phyloP scores from a whole-genome alignment of 2,329 filamentous ascomycete genomes.

The Dactylonectria macrodidyma region DNA sequence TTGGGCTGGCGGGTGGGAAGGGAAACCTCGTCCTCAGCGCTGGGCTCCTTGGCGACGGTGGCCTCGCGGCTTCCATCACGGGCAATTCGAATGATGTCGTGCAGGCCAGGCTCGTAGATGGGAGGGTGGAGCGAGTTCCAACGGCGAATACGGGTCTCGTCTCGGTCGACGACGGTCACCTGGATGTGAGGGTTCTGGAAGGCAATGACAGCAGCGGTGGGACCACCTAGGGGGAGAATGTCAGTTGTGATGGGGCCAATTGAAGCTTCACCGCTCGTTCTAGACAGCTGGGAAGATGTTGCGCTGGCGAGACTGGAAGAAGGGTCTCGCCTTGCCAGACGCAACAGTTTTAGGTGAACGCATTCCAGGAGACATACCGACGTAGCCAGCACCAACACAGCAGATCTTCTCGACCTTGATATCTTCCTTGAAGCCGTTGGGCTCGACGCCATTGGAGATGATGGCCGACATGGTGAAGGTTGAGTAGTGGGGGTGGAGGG shows the following conservation, averaged over 20 bases:
- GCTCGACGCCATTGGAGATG: constrained; percentile 51
- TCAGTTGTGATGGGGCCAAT: constrained; percentile 36
- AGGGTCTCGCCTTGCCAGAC: background rate
- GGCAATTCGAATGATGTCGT: constrained; percentile 76
- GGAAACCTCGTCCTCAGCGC: constrained; percentile 49
- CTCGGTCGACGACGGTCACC: constrained; percentile 83
- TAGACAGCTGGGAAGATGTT: background rate
- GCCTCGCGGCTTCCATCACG: constrained; percentile 70
- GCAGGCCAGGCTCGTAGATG: constrained; percentile 82
- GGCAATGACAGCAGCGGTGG: constrained; percentile 82
- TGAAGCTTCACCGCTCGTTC: constrained; percentile 29
- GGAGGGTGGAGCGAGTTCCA: constrained; percentile 84
- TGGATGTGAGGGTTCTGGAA: constrained; percentile 79
- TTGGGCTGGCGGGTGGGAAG: constrained; percentile 70
- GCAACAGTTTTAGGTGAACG: background rate
- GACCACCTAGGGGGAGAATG: constrained; percentile 68
- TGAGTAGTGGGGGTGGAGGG: constrained; percentile 29
- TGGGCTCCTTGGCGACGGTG: constrained; percentile 57
- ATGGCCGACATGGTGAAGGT: constrained; percentile 45
- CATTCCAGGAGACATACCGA: constrained; percentile 68
- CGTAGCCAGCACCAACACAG: constrained; percentile 83
- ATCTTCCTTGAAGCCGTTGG: constrained; percentile 49
- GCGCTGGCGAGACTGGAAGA: background rate
- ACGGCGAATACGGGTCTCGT: constrained; percentile 74
- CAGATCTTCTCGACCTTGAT: constrained; percentile 72